Evolutionary conservation across 169 alveolate genomes (phyloP).

Genomic region (Plasmodium malariae): DNA sequence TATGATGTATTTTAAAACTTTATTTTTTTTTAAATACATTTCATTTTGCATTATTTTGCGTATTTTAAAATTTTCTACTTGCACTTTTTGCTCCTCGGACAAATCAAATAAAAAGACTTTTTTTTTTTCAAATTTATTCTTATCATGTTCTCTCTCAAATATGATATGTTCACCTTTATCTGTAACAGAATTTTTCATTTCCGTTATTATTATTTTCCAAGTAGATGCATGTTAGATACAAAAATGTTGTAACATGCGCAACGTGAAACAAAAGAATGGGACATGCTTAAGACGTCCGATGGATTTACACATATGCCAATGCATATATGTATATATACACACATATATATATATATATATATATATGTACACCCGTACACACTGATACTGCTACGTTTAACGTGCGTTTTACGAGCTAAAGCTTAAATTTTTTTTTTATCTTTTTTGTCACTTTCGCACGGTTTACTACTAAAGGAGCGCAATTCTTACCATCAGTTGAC

Average conservation of each 20-base stretch:
- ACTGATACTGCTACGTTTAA: too few species aligned
- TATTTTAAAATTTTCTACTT: slow-evolving; percentile 49
- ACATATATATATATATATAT: neutral
- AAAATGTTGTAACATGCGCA: too few species aligned
- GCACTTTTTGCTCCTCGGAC: slow-evolving; percentile 27
- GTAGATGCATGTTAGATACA: too few species aligned
- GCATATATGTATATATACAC: neutral
- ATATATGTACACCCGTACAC: too few species aligned
- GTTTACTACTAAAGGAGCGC: neutral
- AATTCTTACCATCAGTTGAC: neutral
- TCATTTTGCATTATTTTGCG: slow-evolving; percentile 57
- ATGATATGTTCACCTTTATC: slow-evolving; percentile 13
- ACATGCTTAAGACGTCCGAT: too few species aligned
- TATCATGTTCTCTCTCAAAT: slow-evolving; percentile 24
- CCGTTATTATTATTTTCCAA: too few species aligned
- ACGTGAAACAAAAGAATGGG: neutral
- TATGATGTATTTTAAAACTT: slow-evolving; percentile 45
- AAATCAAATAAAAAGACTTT: slow-evolving; percentile 29
- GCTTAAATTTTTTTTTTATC: too few species aligned
- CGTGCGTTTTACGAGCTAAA: too few species aligned
- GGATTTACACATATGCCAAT: neutral
- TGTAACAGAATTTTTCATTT: too few species aligned
- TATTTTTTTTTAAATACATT: slow-evolving; percentile 60
- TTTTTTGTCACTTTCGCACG: too few species aligned
- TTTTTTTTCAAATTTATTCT: slow-evolving; percentile 22